Base-by-base conservation (phyloP, 495 filamentous ascomycete species). In the Opeltia flavorubescens region DNA sequence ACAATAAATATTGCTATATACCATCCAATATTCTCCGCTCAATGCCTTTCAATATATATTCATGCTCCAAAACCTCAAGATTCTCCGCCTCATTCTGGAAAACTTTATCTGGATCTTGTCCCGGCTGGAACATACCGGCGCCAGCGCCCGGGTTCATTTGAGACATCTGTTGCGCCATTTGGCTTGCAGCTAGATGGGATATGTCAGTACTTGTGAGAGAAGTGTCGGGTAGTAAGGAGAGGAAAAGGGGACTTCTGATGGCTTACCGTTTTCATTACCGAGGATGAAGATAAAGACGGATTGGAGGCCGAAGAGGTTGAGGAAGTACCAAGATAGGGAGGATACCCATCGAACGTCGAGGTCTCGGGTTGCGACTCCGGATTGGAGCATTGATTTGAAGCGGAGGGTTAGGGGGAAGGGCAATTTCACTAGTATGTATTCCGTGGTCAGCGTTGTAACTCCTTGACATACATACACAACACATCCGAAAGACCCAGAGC, bases 381-480 rank as follows among this genome's bases (percentile, higher is more conserved):
- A 87, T 66, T 98, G 91, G 35, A 98, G 75, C 91, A 98, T 98
- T 45, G 85, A 88, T 71, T 98, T 98, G 71, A 98, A 98, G 59
- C 93, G 88, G 57, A 95, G 87, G 11, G 91, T 98, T 46, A 98
- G 71, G 1, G 91, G 93, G 67, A 98, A 98, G 3, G 91, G 91
- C n/a, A 98, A 64, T 80, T 94, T 94, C 76, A 98, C 88, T 93
- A 55, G 42, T 8, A 3, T 24, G 29, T 34, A 29, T 12, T 5
- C 18, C 5, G 52, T 61, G 46, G 61, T 58, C 55, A 18, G 15
- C 15, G 5, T 38, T 38, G 12, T 11, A 5, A 18, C 11, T 44
- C 11, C 29, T 11, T 28, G 9, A 9, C 21, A 26, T 13, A 13
- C 48, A 12, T 15, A 33, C 27, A 46, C 38, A 41, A 25, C 40